Evolutionary conservation across 371 early-diverging fungal genomes (phyloP), one percentile per base, ranked within the genome.

Genomic region (Mortierella sp.): DNA sequence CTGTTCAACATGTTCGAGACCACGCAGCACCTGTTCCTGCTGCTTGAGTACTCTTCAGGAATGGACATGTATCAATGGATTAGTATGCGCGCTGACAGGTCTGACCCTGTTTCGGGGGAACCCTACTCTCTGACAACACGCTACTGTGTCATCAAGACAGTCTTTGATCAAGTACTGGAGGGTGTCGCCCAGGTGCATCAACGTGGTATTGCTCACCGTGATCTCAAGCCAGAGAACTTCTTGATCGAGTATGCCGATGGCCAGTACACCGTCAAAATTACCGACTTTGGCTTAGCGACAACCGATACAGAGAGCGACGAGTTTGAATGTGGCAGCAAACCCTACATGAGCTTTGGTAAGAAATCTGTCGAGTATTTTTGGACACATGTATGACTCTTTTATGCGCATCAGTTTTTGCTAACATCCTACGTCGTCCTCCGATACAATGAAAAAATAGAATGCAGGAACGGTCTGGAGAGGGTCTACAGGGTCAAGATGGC

Each of bases 221-320:
- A 98, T 84, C 84, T 98, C 73, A 98, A 97, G 84, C 97, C 98
- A 16, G 98, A 98, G 88, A 98, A 98, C 90, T 94, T 97, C 81
- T 90, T 97, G 72, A 88, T 97, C 60, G 89, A 89, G 50, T 77
- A 65, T 44, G 74, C 60, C 21, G 80, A 81, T 68, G 80, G 82
- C 26, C 76, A 79, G 19, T 85, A 81, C 73, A 84, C 86, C 10
- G 88, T 93, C 70, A 95, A 96, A 84, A 86, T 95, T 63, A 94
- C 96, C 11, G 96, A 95, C 89, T 95, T 95, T 92, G 96, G 96
- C 5, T 84, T 95, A 48, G 95, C 96, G 19, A 95, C 96, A 14
- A 90, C 89, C 47, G 92, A 94, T 76, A 76, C 88, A 16, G 91
- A 92, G 50, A 94, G 96, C 6, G 90, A 89, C 31, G 95, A 95